Evolutionary conservation across 768 basidiomycete genomes (phyloP).

Genomic region (Boletus pseudo-olivaceus): DNA sequence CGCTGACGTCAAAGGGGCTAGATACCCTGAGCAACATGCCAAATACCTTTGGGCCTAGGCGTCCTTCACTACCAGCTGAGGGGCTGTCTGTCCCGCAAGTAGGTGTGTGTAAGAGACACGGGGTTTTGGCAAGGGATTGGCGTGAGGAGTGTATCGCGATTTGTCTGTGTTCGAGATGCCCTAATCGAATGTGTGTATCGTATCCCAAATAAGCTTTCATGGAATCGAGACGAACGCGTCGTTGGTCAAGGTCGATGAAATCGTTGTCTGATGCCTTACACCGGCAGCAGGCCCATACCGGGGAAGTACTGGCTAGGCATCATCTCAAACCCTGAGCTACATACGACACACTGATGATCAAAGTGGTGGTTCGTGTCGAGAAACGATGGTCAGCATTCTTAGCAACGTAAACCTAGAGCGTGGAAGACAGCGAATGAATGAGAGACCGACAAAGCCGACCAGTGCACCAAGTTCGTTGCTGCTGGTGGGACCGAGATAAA

Average conservation of each 20-base stretch:
- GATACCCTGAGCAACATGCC: conserved; percentile 31
- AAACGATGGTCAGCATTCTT: not conserved
- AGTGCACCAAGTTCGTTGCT: not conserved
- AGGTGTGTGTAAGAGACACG: not conserved
- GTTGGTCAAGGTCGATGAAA: not conserved
- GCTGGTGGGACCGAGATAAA: not conserved
- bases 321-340: not conserved
- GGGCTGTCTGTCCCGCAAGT: not conserved
- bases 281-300: no score
- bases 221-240: not conserved
- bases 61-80: not conserved
- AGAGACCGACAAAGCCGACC: not conserved
- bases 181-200: not conserved
- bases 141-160: not conserved
- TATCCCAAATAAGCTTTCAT: not conserved
- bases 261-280: not conserved
- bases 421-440: not conserved
- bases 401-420: not conserved
- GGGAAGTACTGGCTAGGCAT: not conserved
- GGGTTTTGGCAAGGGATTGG: not conserved
- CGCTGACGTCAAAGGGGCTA: conserved; percentile 37
- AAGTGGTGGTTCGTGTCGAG: not conserved
- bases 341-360: no score
- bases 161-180: not conserved
- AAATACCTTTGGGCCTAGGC: conserved; percentile 34